phyloP scores from a whole-genome alignment of 306 rosid genomes.

The Morella rubra region DNA sequence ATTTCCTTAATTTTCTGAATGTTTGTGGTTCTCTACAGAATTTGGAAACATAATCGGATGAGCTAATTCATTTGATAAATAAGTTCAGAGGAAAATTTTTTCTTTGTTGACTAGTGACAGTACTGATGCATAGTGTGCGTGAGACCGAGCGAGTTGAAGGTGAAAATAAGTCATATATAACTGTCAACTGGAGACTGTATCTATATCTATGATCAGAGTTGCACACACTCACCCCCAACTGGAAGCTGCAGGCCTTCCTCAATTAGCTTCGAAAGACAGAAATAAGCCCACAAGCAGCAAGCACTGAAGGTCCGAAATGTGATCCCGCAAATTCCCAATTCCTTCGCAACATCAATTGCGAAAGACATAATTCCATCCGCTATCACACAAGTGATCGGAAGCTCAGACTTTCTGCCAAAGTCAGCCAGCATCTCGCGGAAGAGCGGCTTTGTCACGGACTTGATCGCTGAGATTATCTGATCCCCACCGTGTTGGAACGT shows the following conservation, averaged over 20 bases:
- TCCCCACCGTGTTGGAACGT: background rate
- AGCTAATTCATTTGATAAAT: no score
- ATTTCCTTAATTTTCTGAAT: no score
- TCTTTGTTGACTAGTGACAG: no score
- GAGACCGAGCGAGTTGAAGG: no score
- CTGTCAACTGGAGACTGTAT: no score
- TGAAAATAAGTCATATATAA: no score
- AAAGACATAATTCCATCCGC: constrained; percentile 42
- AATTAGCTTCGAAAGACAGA: constrained; percentile 30
- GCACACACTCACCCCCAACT: constrained; percentile 32
- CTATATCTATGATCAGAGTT: background rate
- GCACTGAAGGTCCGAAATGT: constrained; percentile 46
- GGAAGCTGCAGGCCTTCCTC: constrained; percentile 40
- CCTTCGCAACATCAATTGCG: constrained; percentile 25
- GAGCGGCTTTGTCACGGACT: constrained; percentile 23
- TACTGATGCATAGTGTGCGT: no score
- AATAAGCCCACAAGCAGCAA: constrained; percentile 44
- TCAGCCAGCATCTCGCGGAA: constrained; percentile 25
- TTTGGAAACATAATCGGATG: no score
- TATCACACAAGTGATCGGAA: constrained; percentile 27
- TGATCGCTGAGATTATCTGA: background rate
- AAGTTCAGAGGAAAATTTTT: no score
- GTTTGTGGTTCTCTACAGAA: no score
- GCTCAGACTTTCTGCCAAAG: background rate
- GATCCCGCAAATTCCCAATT: constrained; percentile 33